Base-by-base conservation (phyloP, 192 early-diverging fungal species). In the Allomyces javanicus region DNA sequence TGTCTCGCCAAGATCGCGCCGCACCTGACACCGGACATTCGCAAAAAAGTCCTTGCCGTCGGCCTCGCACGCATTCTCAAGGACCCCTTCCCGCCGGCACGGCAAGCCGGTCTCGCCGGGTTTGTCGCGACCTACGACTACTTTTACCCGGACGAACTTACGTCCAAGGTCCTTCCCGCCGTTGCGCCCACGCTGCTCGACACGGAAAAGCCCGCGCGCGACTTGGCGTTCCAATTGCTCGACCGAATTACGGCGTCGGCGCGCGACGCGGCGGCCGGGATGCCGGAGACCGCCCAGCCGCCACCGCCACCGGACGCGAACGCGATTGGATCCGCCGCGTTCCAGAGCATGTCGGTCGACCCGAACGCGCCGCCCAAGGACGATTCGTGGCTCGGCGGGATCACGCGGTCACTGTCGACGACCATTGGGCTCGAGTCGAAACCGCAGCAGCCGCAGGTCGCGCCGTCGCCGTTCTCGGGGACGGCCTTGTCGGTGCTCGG, bases 1-100 rank as follows among this genome's bases (percentile, higher is more conserved):
- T 96, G 93, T 69, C 72, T 98, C 19, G 93, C 91, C n/a, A 96
- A 96, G 72, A 81, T 96, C 45, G 85, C 85, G 63, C 84, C 86
- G 17, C 69, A 90, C 62, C 73, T 98, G 40, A 89, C 71, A 67
- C 87, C 90, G 21, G 64, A 76, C 21, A 86, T 88, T 77, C 66
- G 81, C 76, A 62, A 45, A 1, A 33, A 27, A 24, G 40, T 24
- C 10, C 44, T 68, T 9, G 22, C 14, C 24, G 45, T 17, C 27
- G 26, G 10, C 19, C 25, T 68, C 26, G 40, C 12, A 0, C 27
- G 14, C 23, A 19, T 44, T 12, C 50, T 33, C 40, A 21, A 67
- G 14, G 65, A 68, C 50, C 40, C 50, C 66, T 68, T 67, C 50
- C 43, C 66, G 10, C n/a, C 25, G 1, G 86, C 91, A 4, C 78